Conservation (phyloP, 495 filamentous ascomycete genomes). For the Talaromyces stipitatus region DNA sequence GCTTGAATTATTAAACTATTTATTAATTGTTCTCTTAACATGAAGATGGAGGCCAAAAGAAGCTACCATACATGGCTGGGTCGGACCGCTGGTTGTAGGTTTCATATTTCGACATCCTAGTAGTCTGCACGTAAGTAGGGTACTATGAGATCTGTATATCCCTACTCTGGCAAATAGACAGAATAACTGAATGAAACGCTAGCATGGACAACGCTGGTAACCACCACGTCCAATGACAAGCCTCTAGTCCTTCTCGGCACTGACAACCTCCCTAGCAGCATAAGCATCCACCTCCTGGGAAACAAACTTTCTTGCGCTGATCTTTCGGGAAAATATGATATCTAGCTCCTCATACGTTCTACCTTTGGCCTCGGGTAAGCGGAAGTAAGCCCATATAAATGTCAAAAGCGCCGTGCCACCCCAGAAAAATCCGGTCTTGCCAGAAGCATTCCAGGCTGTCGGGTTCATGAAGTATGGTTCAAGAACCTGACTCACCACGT, state of each 20-base stretch:
- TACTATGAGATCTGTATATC: not conserved
- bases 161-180: not conserved
- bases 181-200: not conserved
- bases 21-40: not conserved
- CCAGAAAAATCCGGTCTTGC: conserved; percentile 67
- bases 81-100: not conserved
- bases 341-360: conserved; percentile 64
- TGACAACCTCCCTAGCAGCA: conserved; percentile 17
- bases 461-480: conserved; percentile 66
- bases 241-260: not conserved
- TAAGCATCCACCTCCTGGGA: conserved; percentile 51
- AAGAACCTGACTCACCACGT: conserved; percentile 55
- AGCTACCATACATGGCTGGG: not conserved
- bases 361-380: conserved; percentile 58
- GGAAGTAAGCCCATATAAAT: conserved; percentile 60
- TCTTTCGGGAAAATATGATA: conserved; percentile 50
- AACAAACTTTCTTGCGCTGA: conserved; percentile 55
- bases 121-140: not conserved
- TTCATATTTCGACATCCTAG: not conserved
- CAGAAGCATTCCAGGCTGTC: conserved; percentile 56
- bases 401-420: conserved; percentile 53
- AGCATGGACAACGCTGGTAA: not conserved
- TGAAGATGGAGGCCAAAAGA: not conserved
- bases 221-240: not conserved
- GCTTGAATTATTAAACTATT: not conserved